phyloP scores from a whole-genome alignment of 176 grass and related monocot species.

The Melocanna baccifera region DNA sequence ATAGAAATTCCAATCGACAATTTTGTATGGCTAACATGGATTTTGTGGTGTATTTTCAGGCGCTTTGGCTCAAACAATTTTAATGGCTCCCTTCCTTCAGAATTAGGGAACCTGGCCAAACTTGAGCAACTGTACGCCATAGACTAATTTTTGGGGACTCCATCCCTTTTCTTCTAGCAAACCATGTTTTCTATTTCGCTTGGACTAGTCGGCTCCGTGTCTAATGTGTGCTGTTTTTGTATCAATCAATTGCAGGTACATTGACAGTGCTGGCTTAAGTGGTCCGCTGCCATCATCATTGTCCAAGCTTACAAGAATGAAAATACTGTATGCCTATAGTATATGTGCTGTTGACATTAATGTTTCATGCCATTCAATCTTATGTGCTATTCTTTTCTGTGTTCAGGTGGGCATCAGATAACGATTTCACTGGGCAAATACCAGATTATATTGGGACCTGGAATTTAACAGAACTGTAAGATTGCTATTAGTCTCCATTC shows the following conservation, averaged over 20 bases:
- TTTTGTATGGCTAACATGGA: neutral
- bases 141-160: neutral
- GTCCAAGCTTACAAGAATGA: constrained; percentile 56
- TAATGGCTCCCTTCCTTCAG: constrained; percentile 61
- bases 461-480: constrained; percentile 52
- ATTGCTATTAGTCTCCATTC: neutral
- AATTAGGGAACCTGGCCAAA: constrained; percentile 56
- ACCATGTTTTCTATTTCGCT: neutral
- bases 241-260: constrained; percentile 51
- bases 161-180: neutral
- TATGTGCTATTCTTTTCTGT: neutral
- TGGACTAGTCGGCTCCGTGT: neutral
- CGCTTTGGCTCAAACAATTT: constrained; percentile 58
- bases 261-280: constrained; percentile 61
- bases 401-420: constrained; percentile 62
- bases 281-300: constrained; percentile 58
- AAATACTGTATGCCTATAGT: constrained; percentile 23
- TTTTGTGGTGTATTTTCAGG: constrained; percentile 39
- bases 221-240: neutral
- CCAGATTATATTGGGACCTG: constrained; percentile 67
- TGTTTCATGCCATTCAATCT: neutral
- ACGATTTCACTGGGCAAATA: constrained; percentile 69
- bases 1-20: neutral
- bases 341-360: neutral
- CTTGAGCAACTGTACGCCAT: constrained; percentile 56